These are phyloP conservation scores for Rosellinia necatrix DNA, from an alignment of 2,329 filamentous ascomycete species.

Conservation along the genomic window DNA sequence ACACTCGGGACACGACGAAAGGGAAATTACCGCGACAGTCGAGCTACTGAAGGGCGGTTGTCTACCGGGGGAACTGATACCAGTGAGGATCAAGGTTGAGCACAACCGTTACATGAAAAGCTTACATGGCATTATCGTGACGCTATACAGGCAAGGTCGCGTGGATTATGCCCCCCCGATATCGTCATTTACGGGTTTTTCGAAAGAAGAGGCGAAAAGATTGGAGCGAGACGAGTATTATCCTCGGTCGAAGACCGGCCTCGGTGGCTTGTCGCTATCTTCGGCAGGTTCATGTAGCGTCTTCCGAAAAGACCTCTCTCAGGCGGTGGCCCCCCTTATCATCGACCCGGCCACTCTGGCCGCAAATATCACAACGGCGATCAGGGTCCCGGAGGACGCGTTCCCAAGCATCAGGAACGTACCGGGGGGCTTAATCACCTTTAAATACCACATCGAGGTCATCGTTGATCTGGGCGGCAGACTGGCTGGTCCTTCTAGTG, in stretches of 20 bases:
- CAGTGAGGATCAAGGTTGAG: constrained; percentile 79
- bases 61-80: constrained; percentile 81
- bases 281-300: constrained; percentile 86
- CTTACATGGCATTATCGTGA: constrained; percentile 89
- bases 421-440: constrained; percentile 91
- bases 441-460: constrained; percentile 92
- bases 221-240: constrained; percentile 82
- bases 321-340: constrained; percentile 85
- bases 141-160: constrained; percentile 85
- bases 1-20: constrained; percentile 62
- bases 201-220: constrained; percentile 68
- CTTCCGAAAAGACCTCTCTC: constrained; percentile 93
- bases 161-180: constrained; percentile 75
- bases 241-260: constrained; percentile 82
- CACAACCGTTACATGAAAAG: constrained; percentile 91
- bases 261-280: constrained; percentile 84
- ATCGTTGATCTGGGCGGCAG: constrained; percentile 91
- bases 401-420: constrained; percentile 92
- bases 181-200: constrained; percentile 56
- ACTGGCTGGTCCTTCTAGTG: constrained; percentile 62
- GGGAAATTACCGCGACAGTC: constrained; percentile 84
- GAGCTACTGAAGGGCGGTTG: constrained; percentile 83
- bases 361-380: constrained; percentile 78
- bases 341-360: constrained; percentile 81
- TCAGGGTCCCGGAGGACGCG: constrained; percentile 85